A percentile compares a stretch with the other conserved stretches of the same genome.
These are phyloP conservation scores for Pythium aristosporum DNA, from an alignment of 352 stramenopile species.

Conservation along the genomic window DNA sequence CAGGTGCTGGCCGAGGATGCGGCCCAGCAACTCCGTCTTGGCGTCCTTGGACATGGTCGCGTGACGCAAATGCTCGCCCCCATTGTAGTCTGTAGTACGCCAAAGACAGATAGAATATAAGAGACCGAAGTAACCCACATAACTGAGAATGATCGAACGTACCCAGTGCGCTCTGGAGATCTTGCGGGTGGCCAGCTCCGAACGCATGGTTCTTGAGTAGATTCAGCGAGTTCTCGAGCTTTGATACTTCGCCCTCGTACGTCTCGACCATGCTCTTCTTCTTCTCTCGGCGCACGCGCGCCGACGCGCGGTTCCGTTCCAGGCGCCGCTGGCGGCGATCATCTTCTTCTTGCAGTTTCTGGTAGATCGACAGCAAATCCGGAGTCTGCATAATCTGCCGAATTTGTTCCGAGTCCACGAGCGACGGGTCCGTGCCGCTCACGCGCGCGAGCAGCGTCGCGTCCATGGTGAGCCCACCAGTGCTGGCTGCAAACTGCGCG, in stretches of 20 bases:
- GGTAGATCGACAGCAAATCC: conserved; percentile 85
- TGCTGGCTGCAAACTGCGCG: conserved; percentile 80
- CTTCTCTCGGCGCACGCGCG: conserved; percentile 80
- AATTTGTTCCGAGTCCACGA: conserved; percentile 82
- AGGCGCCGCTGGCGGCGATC: conserved; percentile 71
- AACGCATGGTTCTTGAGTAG: conserved; percentile 78
- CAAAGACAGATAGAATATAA: not conserved
- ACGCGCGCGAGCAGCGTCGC: conserved; percentile 76
- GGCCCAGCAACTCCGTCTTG: conserved; percentile 78
- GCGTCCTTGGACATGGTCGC: conserved; percentile 84
- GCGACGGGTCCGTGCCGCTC: conserved; percentile 71
- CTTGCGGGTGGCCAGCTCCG: conserved; percentile 58
- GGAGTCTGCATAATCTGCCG: conserved; percentile 87
- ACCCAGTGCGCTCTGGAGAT: conserved; percentile 74
- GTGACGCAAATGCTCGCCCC: conserved; percentile 74
- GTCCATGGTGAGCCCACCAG: conserved; percentile 75
- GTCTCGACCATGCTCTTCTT: conserved; percentile 89
- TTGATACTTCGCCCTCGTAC: conserved; percentile 84
- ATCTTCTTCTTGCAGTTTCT: conserved; percentile 87
- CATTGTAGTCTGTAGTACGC: conserved; percentile 56
- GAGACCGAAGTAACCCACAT: not conserved
- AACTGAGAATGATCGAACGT: conserved; percentile 16
- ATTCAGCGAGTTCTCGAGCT: conserved; percentile 83
- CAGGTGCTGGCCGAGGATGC: conserved; percentile 78
- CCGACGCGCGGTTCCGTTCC: conserved; percentile 80